A percentile compares a stretch with the other conserved stretches of the same genome.
Evolutionary conservation across 202 grass and related monocot species (phyloP).

Genomic region (Saccharum hybrid): DNA sequence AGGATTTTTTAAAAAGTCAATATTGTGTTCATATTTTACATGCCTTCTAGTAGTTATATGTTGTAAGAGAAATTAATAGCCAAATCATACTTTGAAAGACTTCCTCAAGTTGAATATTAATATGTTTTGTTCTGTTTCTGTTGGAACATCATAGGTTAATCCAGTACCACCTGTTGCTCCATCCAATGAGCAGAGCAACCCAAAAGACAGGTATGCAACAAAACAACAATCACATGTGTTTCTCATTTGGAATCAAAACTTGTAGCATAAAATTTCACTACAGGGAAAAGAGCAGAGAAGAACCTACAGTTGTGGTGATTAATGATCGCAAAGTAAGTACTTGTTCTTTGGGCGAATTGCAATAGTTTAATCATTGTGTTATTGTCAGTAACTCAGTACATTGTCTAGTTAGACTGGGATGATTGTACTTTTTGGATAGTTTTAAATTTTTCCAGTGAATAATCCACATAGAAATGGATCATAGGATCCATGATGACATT

Average conservation of each 20-base stretch:
- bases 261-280: conserved; percentile 31
- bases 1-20: background rate
- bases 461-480: background rate
- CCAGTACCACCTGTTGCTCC: conserved; percentile 43
- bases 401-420: conserved; percentile 24
- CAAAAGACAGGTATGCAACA: conserved; percentile 66
- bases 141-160: conserved; percentile 46
- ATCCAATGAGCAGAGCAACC: conserved; percentile 52
- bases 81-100: background rate
- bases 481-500: background rate
- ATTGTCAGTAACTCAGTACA: conserved; percentile 29
- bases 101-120: background rate
- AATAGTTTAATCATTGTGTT: conserved; percentile 27
- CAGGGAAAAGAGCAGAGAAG: conserved; percentile 70
- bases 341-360: background rate
- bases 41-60: background rate
- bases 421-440: conserved; percentile 25
- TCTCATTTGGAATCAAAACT: conserved; percentile 12
- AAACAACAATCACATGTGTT: conserved; percentile 5
- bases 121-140: background rate
- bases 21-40: background rate
- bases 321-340: conserved; percentile 80
- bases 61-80: background rate
- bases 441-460: conserved; percentile 10
- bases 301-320: conserved; percentile 53